Evolutionary conservation across 2,329 filamentous ascomycete species (phyloP), one percentile per base, ranked within the genome.

Genomic region (Didymella lethalis): DNA sequence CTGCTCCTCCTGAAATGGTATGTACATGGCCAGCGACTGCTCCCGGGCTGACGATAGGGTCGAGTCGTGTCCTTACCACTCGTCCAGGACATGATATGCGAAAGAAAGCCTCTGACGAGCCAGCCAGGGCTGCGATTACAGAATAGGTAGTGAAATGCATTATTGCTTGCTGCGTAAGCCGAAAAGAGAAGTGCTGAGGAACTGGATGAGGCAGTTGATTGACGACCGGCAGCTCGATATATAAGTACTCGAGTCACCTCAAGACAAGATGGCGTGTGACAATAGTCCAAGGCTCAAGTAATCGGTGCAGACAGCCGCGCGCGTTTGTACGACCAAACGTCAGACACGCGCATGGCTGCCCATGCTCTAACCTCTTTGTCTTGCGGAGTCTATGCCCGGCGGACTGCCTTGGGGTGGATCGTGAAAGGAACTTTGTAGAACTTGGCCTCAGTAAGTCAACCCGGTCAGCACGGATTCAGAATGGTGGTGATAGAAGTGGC

Each of bases 31-130:
- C 71, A 2, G 87, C 83, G 14, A 84, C 71, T 11, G 66, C 59
- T 20, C 89, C 89, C 14, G 89, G 88, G 58, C 73, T 82, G 61
- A 92, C 80, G 63, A 93, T 88, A 54, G 90, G 90, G 67, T 93
- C 90, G 43, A 85, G 75, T 43, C 84, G 85, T 70, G 86, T 68
- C n/a, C 67, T 56, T n/a, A 65, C 67, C 36, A 72, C 47, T n/a
- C 69, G 62, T 20, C 67, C 66, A 31, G 65, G 68, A 48, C 71
- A 74, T 16, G 65, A 65, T 65, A 73, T 68, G 51, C 64, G 66
- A 52, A 75, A 75, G 57, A 69, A 75, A 20, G 68, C 69, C 4
- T 66, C 43, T 26, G 63, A 54, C 34, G 62, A 59, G 28, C 60
- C 51, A 14, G 63, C 43, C 14, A 71, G 55, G 20, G 61, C 56